phyloP scores from a whole-genome alignment of 768 basidiomycete genomes.

The Kondoa subrosea region DNA sequence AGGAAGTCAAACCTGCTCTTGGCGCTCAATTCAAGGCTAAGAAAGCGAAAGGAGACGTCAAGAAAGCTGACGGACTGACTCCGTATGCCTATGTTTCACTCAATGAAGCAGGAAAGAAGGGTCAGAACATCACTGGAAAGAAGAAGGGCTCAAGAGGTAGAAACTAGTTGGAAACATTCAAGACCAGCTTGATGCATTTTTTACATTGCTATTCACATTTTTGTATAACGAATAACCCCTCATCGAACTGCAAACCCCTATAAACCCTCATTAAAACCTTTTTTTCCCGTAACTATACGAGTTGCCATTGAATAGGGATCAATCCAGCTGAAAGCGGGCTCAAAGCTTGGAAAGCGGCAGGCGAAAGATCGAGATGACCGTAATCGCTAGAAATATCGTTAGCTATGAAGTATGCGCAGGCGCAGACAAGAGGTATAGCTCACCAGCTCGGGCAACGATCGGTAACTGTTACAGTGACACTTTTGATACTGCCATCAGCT shows the following conservation, averaged over 20 bases:
- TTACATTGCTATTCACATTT: no score
- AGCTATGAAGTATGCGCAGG: neutral
- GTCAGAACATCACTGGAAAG: constrained; percentile 16
- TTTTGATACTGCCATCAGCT: neutral
- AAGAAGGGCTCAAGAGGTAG: constrained; percentile 11
- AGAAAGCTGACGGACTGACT: constrained; percentile 52
- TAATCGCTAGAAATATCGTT: neutral
- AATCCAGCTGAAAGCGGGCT: neutral
- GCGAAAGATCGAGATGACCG: neutral
- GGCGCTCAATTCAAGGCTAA: constrained; percentile 93
- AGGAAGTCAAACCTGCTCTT: constrained; percentile 40
- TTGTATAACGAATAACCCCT: neutral
- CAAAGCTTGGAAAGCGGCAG: neutral
- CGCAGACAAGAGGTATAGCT: neutral
- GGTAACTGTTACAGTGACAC: neutral
- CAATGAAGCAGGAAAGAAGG: constrained; percentile 30
- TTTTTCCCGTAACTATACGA: neutral
- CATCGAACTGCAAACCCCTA: neutral
- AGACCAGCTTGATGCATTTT: neutral
- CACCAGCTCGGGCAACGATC: neutral
- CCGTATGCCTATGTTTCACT: constrained; percentile 85
- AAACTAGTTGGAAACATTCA: neutral
- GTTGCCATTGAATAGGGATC: neutral
- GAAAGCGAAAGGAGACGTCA: constrained; percentile 89
- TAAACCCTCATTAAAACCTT: neutral